Percentiles rank a stretch among this genome's conserved stretches.
These are phyloP conservation scores for Phytophthora cactorum DNA, from an alignment of 352 stramenopile genomes.

Conservation along the genomic window DNA sequence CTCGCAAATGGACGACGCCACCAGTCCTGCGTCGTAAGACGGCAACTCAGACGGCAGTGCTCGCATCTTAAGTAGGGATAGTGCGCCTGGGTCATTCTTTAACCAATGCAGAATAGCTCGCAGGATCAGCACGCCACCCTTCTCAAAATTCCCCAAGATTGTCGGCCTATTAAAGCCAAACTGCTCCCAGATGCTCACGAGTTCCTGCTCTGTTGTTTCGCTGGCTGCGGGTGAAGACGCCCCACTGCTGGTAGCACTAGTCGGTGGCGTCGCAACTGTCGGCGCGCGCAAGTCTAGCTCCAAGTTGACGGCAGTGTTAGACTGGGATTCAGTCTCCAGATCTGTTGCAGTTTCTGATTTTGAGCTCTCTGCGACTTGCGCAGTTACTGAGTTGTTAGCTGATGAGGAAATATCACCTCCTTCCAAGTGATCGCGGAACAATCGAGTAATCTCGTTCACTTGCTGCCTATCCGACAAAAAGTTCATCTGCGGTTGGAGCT, in stretches of 20 bases:
- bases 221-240: conserved; percentile 19
- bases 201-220: conserved; percentile 28
- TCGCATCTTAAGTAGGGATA: conserved; percentile 56
- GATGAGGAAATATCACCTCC: conserved; percentile 5
- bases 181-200: conserved; percentile 74
- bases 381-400: conserved; percentile 6
- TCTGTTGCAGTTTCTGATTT: conserved; percentile 18
- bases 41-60: conserved; percentile 61
- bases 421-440: conserved; percentile 57
- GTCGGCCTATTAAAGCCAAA: conserved; percentile 75
- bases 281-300: conserved; percentile 20
- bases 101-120: conserved; percentile 70
- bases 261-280: conserved; percentile 18
- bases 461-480: conserved; percentile 72
- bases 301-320: conserved; percentile 9
- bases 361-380: conserved; percentile 2
- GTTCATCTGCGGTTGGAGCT: conserved; percentile 69
- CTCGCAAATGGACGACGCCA: conserved; percentile 73
- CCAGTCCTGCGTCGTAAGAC: conserved; percentile 74
- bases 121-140: conserved; percentile 75
- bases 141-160: conserved; percentile 80
- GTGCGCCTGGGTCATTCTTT: conserved; percentile 54
- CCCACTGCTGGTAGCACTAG: conserved; percentile 22
- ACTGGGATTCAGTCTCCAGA: conserved; percentile 10
- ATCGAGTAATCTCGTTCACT: conserved; percentile 65